Conservation (phyloP, 495 filamentous ascomycete species). For the Penicillium herquei region DNA sequence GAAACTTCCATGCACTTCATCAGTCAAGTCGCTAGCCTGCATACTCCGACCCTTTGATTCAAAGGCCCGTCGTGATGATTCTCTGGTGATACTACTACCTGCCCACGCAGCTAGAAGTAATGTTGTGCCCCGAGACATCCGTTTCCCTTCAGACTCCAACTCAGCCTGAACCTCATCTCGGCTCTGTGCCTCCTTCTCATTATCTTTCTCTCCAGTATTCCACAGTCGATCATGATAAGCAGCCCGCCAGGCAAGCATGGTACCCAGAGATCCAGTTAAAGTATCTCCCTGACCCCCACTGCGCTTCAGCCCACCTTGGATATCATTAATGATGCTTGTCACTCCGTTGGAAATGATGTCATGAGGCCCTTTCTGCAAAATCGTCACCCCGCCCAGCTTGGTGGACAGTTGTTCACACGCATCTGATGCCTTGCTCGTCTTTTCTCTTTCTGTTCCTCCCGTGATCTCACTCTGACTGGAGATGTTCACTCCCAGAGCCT, state of each 20-base stretch:
- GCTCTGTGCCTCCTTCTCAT: constrained; percentile 34
- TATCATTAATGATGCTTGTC: constrained; percentile 67
- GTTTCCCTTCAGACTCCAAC: constrained; percentile 42
- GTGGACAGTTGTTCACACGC: constrained; percentile 71
- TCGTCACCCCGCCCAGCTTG: constrained; percentile 82
- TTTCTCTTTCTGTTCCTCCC: constrained; percentile 37
- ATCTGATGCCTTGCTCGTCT: constrained; percentile 45
- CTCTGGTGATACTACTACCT: constrained; percentile 82
- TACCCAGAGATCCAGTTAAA: constrained; percentile 84
- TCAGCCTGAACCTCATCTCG: constrained; percentile 42
- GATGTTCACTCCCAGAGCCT: constrained; percentile 61
- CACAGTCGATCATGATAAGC: constrained; percentile 83
- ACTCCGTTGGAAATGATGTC: constrained; percentile 86
- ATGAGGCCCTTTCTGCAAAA: constrained; percentile 83
- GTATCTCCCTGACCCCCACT: constrained; percentile 96
- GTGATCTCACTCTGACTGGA: constrained; percentile 42
- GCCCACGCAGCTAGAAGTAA: constrained; percentile 80
- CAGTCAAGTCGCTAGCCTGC: constrained; percentile 92
- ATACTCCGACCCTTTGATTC: constrained; percentile 82
- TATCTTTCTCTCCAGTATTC: constrained; percentile 59
- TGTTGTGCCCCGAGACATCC: constrained; percentile 58
- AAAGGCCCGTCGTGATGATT: constrained; percentile 88
- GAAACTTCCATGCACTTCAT: constrained; percentile 83
- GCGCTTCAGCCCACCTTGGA: constrained; percentile 79
- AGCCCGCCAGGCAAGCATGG: constrained; percentile 80